Evolutionary conservation across 331 rosid species (phyloP), one percentile per base, ranked within the genome.

Genomic region (Arachis monticola): DNA sequence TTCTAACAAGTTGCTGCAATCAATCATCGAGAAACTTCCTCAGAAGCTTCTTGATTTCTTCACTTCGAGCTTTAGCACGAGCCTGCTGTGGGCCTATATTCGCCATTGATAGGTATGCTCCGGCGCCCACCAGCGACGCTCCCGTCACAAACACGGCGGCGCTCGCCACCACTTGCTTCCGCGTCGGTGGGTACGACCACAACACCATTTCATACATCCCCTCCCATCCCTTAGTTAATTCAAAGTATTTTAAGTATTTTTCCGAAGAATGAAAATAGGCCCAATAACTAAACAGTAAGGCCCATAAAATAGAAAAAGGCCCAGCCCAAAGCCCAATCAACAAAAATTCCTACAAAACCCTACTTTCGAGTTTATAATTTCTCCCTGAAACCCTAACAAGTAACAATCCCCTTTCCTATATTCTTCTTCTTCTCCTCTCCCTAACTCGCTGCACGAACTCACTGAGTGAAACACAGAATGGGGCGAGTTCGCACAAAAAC

Each of bases 401-500:
- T 7, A 4, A 4, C 45, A 42, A 7, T 45, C 48, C 48, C 8
- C 48, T 7, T 8, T 6, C 48, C 0, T 5, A 5, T 44, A 0
- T 5, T 44, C 48, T 45, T 8, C 48, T 45, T 6, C 48, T 45
- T 45, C 3, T 2, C 0, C 48, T 45, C 48, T 1, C 48, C 10
- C 48, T 8, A 45, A 45, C 48, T 10, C 53, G n/a, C 57, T 51
- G 3, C 7, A 11, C 57, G 5, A 2, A 51, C 57, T 51, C 57
- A 51, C 0, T 51, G 57, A 51, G 22, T 51, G 17, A 51, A 0
- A 3, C 41, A 38, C 17, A 48, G 4, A 2, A 92, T 92, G 96
- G 97, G 93, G 2, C 89, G 93, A 10, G 93, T 92, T 10, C 85
- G 93, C 10, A 89, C 96, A 1, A 89, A 89, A 64, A 89, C 93